Evolutionary conservation across 1,284 basidiomycete genomes (phyloP).

Genomic region (Cerioporus squamosus): DNA sequence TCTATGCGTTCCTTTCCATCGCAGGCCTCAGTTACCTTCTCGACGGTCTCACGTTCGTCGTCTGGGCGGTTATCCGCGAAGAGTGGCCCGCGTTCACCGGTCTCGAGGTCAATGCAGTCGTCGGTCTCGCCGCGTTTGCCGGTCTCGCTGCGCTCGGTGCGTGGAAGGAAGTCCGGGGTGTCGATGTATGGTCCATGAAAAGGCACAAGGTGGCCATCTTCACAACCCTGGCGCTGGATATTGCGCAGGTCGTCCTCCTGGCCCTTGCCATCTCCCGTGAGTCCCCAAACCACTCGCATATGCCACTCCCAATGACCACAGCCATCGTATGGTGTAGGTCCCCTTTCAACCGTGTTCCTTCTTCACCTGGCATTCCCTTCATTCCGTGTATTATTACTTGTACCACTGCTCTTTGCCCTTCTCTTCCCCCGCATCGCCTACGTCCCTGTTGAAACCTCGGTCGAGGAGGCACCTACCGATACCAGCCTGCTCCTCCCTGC

Average conservation of each 20-base stretch:
- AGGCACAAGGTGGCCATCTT: constrained; percentile 59
- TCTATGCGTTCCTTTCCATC: constrained; percentile 71
- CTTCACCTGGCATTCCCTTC: constrained; percentile 67
- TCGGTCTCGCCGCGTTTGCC: constrained; percentile 69
- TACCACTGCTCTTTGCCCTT: constrained; percentile 61
- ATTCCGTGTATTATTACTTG: constrained; percentile 65
- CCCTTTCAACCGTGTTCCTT: constrained; percentile 46
- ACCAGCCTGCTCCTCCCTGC: constrained; percentile 58
- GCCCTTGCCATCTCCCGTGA: constrained; percentile 49
- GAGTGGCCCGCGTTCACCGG: constrained; percentile 68
- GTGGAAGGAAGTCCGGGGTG: constrained; percentile 76
- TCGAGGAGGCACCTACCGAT: constrained; percentile 47
- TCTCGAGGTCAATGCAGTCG: constrained; percentile 67
- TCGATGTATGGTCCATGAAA: constrained; percentile 69
- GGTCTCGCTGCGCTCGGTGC: constrained; percentile 72
- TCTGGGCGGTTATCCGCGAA: constrained; percentile 65
- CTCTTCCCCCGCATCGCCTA: constrained; percentile 64
- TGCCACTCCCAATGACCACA: too few relatives aligned
- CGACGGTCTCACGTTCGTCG: constrained; percentile 75
- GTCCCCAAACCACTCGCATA: constrained; percentile 25
- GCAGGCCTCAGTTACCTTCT: constrained; percentile 85
- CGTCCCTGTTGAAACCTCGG: constrained; percentile 48
- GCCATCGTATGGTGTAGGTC: constrained; percentile 23
- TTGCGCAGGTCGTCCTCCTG: constrained; percentile 59
- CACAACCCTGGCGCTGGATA: constrained; percentile 59